phyloP scores from a whole-genome alignment of 208 protist species.

The Leishmania arabica region DNA sequence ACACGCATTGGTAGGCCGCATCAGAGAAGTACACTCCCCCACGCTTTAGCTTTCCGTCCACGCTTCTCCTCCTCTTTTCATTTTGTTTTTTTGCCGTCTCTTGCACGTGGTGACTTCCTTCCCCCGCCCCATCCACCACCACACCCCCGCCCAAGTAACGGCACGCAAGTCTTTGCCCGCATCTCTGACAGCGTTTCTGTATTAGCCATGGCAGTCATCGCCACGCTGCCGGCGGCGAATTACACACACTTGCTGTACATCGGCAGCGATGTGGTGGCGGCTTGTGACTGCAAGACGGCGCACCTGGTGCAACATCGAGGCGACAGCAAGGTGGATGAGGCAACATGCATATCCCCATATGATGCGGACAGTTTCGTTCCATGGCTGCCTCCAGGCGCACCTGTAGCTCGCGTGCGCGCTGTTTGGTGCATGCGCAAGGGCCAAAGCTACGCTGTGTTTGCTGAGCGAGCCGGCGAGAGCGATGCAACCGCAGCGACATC shows the following conservation, averaged over 20 bases:
- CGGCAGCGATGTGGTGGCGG: slow-evolving; percentile 35
- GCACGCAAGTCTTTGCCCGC: background rate
- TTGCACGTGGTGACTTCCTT: background rate
- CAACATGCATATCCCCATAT: slow-evolving; percentile 28
- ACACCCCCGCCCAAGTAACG: background rate
- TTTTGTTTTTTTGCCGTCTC: no score
- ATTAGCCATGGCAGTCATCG: slow-evolving; percentile 32
- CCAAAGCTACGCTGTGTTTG: slow-evolving; percentile 10
- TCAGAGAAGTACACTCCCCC: background rate
- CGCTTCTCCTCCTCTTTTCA: background rate
- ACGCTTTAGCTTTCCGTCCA: background rate
- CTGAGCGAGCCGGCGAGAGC: slow-evolving; percentile 11
- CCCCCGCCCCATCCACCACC: background rate
- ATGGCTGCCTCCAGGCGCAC: slow-evolving; percentile 42
- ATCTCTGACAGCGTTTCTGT: background rate
- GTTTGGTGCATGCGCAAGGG: slow-evolving; percentile 26
- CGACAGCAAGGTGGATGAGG: slow-evolving; percentile 8
- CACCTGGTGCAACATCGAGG: slow-evolving; percentile 33
- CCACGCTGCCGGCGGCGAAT: slow-evolving; percentile 48
- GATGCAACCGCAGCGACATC: slow-evolving; percentile 1
- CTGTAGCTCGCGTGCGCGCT: slow-evolving; percentile 8
- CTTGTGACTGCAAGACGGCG: slow-evolving; percentile 37
- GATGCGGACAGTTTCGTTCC: slow-evolving; percentile 40
- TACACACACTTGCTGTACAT: slow-evolving; percentile 49
- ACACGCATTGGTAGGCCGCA: background rate